Evolutionary conservation across 805 yeast species (phyloP), one percentile per base, ranked within the genome.

Genomic region (Sungouiella blattae): DNA sequence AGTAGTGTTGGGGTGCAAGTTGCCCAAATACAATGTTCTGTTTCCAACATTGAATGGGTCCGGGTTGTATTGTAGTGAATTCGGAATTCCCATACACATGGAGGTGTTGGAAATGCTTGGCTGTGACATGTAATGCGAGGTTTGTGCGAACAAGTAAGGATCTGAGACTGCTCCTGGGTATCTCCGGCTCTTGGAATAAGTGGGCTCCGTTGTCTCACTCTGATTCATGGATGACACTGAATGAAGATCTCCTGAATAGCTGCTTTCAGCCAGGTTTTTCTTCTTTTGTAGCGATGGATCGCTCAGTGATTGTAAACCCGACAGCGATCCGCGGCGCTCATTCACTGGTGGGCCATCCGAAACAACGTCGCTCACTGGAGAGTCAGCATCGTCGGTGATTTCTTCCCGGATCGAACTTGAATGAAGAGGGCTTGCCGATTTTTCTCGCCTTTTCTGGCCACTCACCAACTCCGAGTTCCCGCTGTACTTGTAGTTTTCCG

Each of bases 1-100:
- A 5, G 79, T 73, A 1, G 87, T 77, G 32, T 72, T 68, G 6
- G 80, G 75, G 41, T 80, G 82, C 32, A 84, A 62, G 44, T 79
- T 80, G 4, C 86, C 85, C 28, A 84, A 62, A 50, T 77, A 83
- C 12, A 84, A 74, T 1, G 89, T 78, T 53, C 94, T 66, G 52
- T 83, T 84, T 11, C 68, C 67, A n/a, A 51, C 47, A 38, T 62
- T 64, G 30, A 45, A 47, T 3, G 65, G 53, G 29, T 60, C 68
- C 1, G 60, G 55, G 27, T 55, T 51, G 30, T 37, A 36, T 25
- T 40, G 52, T 12, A 34, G 38, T 5, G 40, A 33, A 2, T 33
- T 32, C 1, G 33, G 11, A 11, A 28, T 24, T n/a, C n/a, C n/a
- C n/a, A n/a, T n/a, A n/a, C n/a, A n/a, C n/a, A n/a, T n/a, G n/a